Evolutionary conservation across 176 grass and related monocot genomes (phyloP), one percentile per base, ranked within the genome.

Genomic region (Triticum urartu): DNA sequence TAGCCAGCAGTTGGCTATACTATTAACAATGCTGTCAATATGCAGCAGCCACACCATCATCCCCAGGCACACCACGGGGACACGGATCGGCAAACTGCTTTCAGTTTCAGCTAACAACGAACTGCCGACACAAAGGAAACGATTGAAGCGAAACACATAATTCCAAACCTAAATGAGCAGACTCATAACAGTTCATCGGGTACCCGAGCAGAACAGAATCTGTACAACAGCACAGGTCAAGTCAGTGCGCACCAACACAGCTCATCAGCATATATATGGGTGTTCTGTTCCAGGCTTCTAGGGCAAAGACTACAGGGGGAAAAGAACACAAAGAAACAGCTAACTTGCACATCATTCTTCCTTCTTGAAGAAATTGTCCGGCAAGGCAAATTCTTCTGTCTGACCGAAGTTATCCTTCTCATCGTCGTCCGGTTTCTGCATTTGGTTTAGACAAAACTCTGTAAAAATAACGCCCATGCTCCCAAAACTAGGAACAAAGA

Each of bases 361-460:
- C 90, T 95, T 91, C n/a, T 56, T 87, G 50, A 50, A 45, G 64
- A 94, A 88, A 45, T 39, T 91, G 54, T 93, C 88, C 7, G 94
- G 97, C 56, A 99, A 94, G 22, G 92, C 85, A 21, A 99, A 99
- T 33, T 99, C 97, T 26, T 95, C 96, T 32, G 75, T 83, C 80
- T 91, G 91, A 30, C 54, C 71, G 54, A 99, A 90, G 76, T 34
- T 92, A 0, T 91, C 94, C 69, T 84, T 89, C 59, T 94, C 97
- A 11, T 99, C 97, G 4, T 99, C 94, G 64, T 97, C 97, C 40
- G 85, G 87, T 84, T 99, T 99, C 92, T 98, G 91, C 33, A 89
- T 72, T 79, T 73, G 22, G 11, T 73, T 78, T 80, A 38, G 12
- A 40, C 63, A 39, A 72, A 39, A 45, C 14, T 5, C 30, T 20